Evolutionary conservation across 495 filamentous ascomycete species (phyloP).

Genomic region (Lasiosphaeriaceae sp.): DNA sequence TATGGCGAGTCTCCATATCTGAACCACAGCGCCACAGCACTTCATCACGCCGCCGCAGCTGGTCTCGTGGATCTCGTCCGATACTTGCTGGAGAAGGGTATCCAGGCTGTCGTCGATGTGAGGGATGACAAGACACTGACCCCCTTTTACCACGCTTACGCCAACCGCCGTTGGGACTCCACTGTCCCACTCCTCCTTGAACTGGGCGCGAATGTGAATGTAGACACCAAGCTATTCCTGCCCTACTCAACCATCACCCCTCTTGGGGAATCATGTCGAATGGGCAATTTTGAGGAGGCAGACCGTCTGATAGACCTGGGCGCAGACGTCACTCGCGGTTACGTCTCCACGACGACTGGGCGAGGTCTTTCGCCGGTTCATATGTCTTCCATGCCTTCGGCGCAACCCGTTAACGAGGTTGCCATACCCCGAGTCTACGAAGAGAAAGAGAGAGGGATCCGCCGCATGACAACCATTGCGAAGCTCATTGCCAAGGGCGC

Average conservation of each 20-base stretch:
- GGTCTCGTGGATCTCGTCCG: slow-evolving; percentile 19
- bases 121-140: slow-evolving; percentile 26
- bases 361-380: slow-evolving; percentile 26
- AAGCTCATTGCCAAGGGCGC: slow-evolving; percentile 28
- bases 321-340: slow-evolving; percentile 25
- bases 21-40: slow-evolving; percentile 15
- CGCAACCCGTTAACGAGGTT: slow-evolving; percentile 2
- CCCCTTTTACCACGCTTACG: slow-evolving; percentile 35
- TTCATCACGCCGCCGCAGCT: slow-evolving; percentile 27
- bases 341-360: slow-evolving; percentile 12
- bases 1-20: neutral
- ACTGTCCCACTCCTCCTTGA: slow-evolving; percentile 29
- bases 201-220: slow-evolving; percentile 32
- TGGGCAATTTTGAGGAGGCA: slow-evolving; percentile 28
- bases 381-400: slow-evolving; percentile 31
- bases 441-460: slow-evolving; percentile 8
- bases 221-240: slow-evolving; percentile 26
- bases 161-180: slow-evolving; percentile 24
- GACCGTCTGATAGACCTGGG: slow-evolving; percentile 31
- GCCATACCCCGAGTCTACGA: slow-evolving; percentile 8
- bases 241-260: slow-evolving; percentile 31
- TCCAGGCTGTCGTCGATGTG: slow-evolving; percentile 25
- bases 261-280: slow-evolving; percentile 35
- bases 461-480: slow-evolving; percentile 24
- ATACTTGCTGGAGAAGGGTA: slow-evolving; percentile 24